phyloP scores from a whole-genome alignment of 306 rosid species.

The Notholithocarpus densiflorus region DNA sequence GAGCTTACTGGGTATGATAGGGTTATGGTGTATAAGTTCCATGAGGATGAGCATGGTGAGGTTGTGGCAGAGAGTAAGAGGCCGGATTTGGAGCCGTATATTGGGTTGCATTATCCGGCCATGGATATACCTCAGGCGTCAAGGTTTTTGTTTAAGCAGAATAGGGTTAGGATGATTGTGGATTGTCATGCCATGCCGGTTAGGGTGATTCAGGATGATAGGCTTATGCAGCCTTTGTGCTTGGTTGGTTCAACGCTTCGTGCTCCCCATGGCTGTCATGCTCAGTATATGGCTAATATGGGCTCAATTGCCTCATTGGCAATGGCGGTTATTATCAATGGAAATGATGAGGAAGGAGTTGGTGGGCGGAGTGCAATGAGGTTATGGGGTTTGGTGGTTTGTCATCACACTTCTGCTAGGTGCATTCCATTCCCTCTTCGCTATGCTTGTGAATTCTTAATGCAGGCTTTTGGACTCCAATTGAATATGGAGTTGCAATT shows the following conservation, averaged over 20 bases:
- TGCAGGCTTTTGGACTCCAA: slow-evolving; percentile 98
- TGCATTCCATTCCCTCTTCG: slow-evolving; percentile 84
- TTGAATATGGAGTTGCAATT: slow-evolving; percentile 89
- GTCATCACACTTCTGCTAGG: slow-evolving; percentile 89
- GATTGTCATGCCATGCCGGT: slow-evolving; percentile 77
- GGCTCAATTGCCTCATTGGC: slow-evolving; percentile 83
- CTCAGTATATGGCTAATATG: slow-evolving; percentile 97
- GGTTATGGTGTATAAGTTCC: slow-evolving; percentile 95
- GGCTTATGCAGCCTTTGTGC: slow-evolving; percentile 78
- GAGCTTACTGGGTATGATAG: slow-evolving; percentile 87
- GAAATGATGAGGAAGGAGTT: slow-evolving; percentile 58
- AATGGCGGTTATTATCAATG: slow-evolving; percentile 86
- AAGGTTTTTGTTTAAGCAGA: slow-evolving; percentile 93
- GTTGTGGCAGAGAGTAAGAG: slow-evolving; percentile 91
- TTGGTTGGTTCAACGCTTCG: slow-evolving; percentile 94
- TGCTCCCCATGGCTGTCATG: slow-evolving; percentile 93
- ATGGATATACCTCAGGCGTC: slow-evolving; percentile 98
- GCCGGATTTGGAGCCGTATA: slow-evolving; percentile 78
- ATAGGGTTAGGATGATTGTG: slow-evolving; percentile 93
- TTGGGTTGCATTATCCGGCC: slow-evolving; percentile 95
- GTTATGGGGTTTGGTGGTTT: slow-evolving; percentile 97
- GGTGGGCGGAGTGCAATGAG: slow-evolving; percentile 55
- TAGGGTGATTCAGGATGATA: slow-evolving; percentile 65
- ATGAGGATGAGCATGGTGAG: slow-evolving; percentile 99
- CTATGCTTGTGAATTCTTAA: slow-evolving; percentile 92